A percentile compares a stretch with the other conserved stretches of the same genome.
These are phyloP conservation scores for Clonostachys byssicola DNA, from an alignment of 2,329 filamentous ascomycete genomes.

Conservation along the genomic window DNA sequence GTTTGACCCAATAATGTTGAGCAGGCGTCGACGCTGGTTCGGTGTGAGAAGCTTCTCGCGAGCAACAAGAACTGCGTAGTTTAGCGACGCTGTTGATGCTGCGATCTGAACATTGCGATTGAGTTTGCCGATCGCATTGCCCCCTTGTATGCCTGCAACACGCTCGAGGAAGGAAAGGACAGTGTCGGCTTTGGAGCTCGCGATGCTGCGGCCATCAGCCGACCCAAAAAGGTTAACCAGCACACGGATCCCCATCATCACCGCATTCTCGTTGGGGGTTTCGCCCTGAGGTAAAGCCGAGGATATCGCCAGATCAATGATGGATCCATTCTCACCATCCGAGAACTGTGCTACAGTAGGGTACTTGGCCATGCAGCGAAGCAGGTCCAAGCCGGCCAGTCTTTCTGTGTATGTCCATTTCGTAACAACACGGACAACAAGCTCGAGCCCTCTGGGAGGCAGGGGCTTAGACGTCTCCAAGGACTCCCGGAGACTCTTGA, in stretches of 20 bases:
- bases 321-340: conserved; percentile 46
- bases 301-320: conserved; percentile 51
- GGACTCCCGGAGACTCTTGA: conserved; percentile 57
- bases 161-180: conserved; percentile 61
- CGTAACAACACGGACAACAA: conserved; percentile 69
- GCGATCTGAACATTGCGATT: conserved; percentile 85
- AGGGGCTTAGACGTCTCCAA: conserved; percentile 55
- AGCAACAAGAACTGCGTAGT: conserved; percentile 70
- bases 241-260: conserved; percentile 80
- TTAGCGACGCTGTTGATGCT: conserved; percentile 76
- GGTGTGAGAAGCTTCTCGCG: conserved; percentile 32
- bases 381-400: conserved; percentile 79
- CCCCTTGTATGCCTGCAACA: conserved; percentile 47
- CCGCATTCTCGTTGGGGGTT: conserved; percentile 69
- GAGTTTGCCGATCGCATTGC: conserved; percentile 40
- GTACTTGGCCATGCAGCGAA: conserved; percentile 75
- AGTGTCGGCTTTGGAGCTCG: conserved; percentile 52
- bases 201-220: conserved; percentile 62
- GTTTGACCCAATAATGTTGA: conserved; percentile 60
- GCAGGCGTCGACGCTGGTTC: conserved; percentile 33
- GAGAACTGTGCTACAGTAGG: conserved; percentile 60
- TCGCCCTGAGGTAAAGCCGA: conserved; percentile 40
- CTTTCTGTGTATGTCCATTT: conserved; percentile 78
- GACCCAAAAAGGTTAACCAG: conserved; percentile 83
- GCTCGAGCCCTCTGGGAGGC: conserved; percentile 47